phyloP scores from a whole-genome alignment of 2,329 filamentous ascomycete species.

The Cyphellophora attinorum region DNA sequence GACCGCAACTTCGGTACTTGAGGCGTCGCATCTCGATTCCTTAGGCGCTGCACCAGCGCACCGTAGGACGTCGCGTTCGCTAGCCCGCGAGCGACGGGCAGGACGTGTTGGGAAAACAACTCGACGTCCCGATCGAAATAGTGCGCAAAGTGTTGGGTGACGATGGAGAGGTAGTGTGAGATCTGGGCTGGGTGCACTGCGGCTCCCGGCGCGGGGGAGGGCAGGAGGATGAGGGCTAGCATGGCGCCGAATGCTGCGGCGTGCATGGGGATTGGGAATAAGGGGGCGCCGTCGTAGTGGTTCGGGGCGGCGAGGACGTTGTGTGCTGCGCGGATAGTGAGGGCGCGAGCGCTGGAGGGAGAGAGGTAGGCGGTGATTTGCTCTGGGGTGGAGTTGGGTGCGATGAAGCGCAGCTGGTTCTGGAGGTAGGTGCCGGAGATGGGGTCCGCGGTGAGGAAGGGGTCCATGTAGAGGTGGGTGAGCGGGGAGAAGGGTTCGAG shows the following conservation, averaged over 20 bases:
- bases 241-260: constrained; percentile 61
- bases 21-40: constrained; percentile 43
- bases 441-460: constrained; percentile 62
- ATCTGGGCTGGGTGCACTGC: constrained; percentile 39
- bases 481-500: constrained; percentile 11
- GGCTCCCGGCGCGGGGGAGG: constrained; percentile 26
- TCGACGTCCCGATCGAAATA: constrained; percentile 63
- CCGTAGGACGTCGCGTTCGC: constrained; percentile 42
- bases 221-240: constrained; percentile 59
- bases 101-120: constrained; percentile 59
- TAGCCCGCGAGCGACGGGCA: constrained; percentile 47
- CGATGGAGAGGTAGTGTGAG: constrained; percentile 53
- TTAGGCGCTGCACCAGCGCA: constrained; percentile 42
- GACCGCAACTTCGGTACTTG: constrained; percentile 12
- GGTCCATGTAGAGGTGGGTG: constrained; percentile 63
- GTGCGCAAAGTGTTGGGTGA: constrained; percentile 55
- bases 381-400: constrained; percentile 16
- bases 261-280: constrained; percentile 42
- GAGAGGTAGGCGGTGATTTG: constrained; percentile 47
- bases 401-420: constrained; percentile 46
- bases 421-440: constrained; percentile 52
- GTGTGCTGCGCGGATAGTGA: constrained; percentile 65
- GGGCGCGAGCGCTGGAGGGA: constrained; percentile 54
- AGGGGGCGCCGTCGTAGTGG: constrained; percentile 32
- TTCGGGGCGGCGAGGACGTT: constrained; percentile 71